Percentiles rank a stretch among this genome's conserved stretches.
phyloP scores from a whole-genome alignment of 208 protist species.

The Strigomonas culicis region DNA sequence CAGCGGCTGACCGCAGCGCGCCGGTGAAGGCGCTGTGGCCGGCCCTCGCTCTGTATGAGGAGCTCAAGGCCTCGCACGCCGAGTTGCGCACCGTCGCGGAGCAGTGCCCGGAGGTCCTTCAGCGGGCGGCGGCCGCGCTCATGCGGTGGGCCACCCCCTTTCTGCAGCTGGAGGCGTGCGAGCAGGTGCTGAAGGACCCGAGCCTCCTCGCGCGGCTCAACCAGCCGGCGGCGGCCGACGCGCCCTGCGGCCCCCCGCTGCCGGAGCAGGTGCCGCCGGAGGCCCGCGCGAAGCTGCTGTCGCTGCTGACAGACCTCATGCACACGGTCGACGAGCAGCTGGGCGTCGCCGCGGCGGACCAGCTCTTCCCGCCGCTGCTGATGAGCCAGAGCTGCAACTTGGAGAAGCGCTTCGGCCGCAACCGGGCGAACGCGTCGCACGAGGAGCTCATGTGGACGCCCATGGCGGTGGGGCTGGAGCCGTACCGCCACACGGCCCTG shows the following conservation, averaged over 20 bases:
- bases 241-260: neutral
- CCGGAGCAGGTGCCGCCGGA: neutral
- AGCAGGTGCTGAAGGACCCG: too few species aligned
- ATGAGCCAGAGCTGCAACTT: constrained; percentile 29
- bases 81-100: constrained; percentile 37
- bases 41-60: constrained; percentile 39
- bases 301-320: constrained; percentile 22
- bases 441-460: constrained; percentile 20
- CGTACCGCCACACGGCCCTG: constrained; percentile 7
- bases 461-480: constrained; percentile 13
- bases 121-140: constrained; percentile 19
- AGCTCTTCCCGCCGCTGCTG: constrained; percentile 18
- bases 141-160: too few species aligned
- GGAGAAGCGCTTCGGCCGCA: constrained; percentile 15
- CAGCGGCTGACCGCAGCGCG: constrained; percentile 7
- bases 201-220: too few species aligned
- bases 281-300: constrained; percentile 18
- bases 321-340: constrained; percentile 28
- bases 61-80: constrained; percentile 28
- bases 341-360: constrained; percentile 24
- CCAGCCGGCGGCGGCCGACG: too few species aligned
- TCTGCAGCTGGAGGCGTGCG: too few species aligned
- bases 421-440: constrained; percentile 3
- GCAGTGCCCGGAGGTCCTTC: constrained; percentile 30
- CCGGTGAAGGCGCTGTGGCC: constrained; percentile 18